A percentile compares a stretch with the other conserved stretches of the same genome.
Conservation (phyloP, 768 basidiomycete species). For the Auricularia sp. region DNA sequence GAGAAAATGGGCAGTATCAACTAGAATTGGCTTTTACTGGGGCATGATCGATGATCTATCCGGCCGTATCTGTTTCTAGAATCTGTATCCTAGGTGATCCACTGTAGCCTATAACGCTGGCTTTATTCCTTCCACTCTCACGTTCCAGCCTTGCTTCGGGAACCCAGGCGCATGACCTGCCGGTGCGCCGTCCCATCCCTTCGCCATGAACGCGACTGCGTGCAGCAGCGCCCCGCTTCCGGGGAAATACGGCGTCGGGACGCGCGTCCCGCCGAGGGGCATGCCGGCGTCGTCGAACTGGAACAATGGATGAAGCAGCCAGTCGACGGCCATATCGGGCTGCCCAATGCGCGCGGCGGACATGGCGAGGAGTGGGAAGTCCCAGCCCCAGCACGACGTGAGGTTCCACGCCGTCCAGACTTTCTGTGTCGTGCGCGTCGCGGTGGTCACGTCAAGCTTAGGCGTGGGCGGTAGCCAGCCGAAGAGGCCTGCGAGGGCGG, state of each 20-base stretch:
- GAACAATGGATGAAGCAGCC: conserved; percentile 45
- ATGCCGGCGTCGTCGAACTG: conserved; percentile 52
- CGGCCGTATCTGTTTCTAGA: too few relatives aligned
- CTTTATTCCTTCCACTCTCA: conserved; percentile 27
- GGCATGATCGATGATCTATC: too few relatives aligned
- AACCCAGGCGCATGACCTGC: conserved; percentile 28
- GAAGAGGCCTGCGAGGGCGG: conserved; percentile 43
- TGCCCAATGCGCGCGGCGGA: conserved; percentile 46
- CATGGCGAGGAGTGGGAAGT: conserved; percentile 56
- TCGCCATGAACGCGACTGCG: conserved; percentile 48
- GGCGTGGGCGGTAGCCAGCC: conserved; percentile 48
- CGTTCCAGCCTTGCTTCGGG: conserved; percentile 30
- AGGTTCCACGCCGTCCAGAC: conserved; percentile 48
- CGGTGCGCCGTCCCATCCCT: conserved; percentile 41
- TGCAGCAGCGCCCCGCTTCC: conserved; percentile 43
- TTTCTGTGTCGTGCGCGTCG: conserved; percentile 41
- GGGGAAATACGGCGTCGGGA: conserved; percentile 53
- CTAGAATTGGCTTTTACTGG: too few relatives aligned
- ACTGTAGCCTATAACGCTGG: conserved; percentile 21
- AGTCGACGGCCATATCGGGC: conserved; percentile 40
- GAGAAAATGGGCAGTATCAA: not conserved
- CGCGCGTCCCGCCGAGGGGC: conserved; percentile 45
- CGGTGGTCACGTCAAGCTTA: conserved; percentile 36
- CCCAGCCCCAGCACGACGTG: conserved; percentile 50
- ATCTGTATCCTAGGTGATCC: too few relatives aligned